Evolutionary conservation across 1,284 basidiomycete species (phyloP).

Genomic region (Somion occarium): DNA sequence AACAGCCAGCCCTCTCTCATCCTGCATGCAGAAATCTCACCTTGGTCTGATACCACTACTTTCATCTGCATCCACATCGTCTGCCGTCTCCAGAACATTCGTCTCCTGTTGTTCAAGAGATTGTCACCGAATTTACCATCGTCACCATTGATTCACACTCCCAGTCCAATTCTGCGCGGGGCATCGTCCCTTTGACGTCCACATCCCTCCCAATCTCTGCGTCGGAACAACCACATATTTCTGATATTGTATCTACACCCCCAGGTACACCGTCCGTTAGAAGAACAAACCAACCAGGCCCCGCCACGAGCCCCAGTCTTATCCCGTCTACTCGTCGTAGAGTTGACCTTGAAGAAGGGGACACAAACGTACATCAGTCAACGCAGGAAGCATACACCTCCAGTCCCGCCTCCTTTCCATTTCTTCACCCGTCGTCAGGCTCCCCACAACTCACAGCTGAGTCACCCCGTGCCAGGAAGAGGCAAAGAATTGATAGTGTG

Average conservation of each 20-base stretch:
- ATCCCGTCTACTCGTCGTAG: slow-evolving; percentile 60
- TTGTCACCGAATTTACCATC: slow-evolving; percentile 14
- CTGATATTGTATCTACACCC: slow-evolving; percentile 17
- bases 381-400: slow-evolving; percentile 20
- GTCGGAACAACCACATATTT: slow-evolving; percentile 39
- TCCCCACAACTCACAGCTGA: slow-evolving; percentile 40
- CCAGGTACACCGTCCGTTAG: slow-evolving; percentile 19
- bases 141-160: slow-evolving; percentile 71
- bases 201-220: slow-evolving; percentile 35
- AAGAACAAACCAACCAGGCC: slow-evolving; percentile 19
- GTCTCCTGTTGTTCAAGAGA: slow-evolving; percentile 7
- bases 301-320: slow-evolving; percentile 31
- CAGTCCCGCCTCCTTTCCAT: slow-evolving; percentile 22
- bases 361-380: slow-evolving; percentile 25
- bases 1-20: background rate
- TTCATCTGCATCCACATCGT: slow-evolving; percentile 9
- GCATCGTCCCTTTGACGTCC: slow-evolving; percentile 42
- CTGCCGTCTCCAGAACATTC: background rate
- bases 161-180: slow-evolving; percentile 51
- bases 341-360: slow-evolving; percentile 54
- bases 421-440: slow-evolving; percentile 21
- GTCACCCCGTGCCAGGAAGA: slow-evolving; percentile 56
- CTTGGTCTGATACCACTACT: slow-evolving; percentile 18
- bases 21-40: slow-evolving; percentile 14
- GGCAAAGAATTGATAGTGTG: slow-evolving; percentile 55